Evolutionary conservation across 2,329 filamentous ascomycete genomes (phyloP), one percentile per base, ranked within the genome.

Genomic region (Monosporascus sp.): DNA sequence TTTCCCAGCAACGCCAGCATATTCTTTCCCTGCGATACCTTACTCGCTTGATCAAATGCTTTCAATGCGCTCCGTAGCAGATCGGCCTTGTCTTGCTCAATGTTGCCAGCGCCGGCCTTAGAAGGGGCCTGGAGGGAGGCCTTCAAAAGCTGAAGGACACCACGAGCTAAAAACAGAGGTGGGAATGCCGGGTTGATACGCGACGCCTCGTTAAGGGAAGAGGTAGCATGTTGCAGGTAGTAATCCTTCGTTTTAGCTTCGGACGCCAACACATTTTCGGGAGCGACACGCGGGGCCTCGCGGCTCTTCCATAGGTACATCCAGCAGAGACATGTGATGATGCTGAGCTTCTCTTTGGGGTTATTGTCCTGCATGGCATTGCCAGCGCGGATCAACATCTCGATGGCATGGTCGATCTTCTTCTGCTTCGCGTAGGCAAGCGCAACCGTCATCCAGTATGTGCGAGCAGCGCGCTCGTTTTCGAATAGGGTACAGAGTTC

Each of bases 361-460:
- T 84, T 87, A 63, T 84, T 84, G 52, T 78, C 80, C 63, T 90
- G 84, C 62, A 84, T 79, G 57, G 88, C 89, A 55, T 81, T 80
- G 61, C 90, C 78, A 48, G 89, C 90, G 64, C 89, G 88, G 48
- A 85, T 83, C 60, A 87, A 75, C 75, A 87, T 85, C 69, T 87
- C 84, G 62, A 87, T 87, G 53, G 84, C 83, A 73, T 94, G 89
- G 67, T 97, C 92, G 57, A 94, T 83, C 74, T 96, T 96, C 67
- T 87, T 86, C 74, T 96, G 90, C 75, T 97, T 99, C 41, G 94
- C 93, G 67, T 99, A 99, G 47, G 93, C 93, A 54, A 97, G 80
- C 43, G 95, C 89, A 60, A 97, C 94, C n/a, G 90, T 93, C 79
- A 99, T 93, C 95, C 95, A 99, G 62, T 95, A 95, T 50, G 87